phyloP scores from a whole-genome alignment of 169 alveolate species.

The Blepharisma undulans region DNA sequence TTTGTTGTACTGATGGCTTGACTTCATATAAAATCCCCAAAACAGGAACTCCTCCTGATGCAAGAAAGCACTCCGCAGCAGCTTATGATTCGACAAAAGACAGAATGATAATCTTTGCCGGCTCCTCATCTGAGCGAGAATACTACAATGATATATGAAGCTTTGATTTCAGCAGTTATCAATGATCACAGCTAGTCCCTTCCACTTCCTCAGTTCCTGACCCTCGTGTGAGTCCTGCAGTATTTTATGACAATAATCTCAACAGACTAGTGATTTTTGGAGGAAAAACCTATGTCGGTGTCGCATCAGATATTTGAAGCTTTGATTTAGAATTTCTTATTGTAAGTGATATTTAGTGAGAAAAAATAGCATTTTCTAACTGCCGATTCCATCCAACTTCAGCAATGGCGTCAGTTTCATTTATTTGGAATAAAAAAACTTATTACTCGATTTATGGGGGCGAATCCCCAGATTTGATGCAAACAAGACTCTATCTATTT shows the following conservation, averaged over 20 bases:
- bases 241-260: neutral
- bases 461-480: neutral
- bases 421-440: neutral
- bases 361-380: neutral
- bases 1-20: neutral
- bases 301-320: neutral
- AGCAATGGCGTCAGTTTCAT: neutral
- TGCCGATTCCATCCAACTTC: neutral
- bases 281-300: neutral
- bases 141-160: neutral
- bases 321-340: neutral
- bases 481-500: neutral
- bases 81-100: neutral
- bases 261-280: neutral
- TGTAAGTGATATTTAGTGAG: neutral
- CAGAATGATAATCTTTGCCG: neutral
- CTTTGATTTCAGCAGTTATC: neutral
- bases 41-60: neutral
- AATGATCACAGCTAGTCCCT: neutral
- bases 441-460: neutral
- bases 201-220: neutral
- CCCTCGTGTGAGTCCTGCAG: neutral
- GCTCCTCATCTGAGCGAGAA: neutral
- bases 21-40: neutral
- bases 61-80: neutral